These are phyloP conservation scores for Bidens hawaiensis DNA, from an alignment of 140 eudicot genomes.

Conservation along the genomic window DNA sequence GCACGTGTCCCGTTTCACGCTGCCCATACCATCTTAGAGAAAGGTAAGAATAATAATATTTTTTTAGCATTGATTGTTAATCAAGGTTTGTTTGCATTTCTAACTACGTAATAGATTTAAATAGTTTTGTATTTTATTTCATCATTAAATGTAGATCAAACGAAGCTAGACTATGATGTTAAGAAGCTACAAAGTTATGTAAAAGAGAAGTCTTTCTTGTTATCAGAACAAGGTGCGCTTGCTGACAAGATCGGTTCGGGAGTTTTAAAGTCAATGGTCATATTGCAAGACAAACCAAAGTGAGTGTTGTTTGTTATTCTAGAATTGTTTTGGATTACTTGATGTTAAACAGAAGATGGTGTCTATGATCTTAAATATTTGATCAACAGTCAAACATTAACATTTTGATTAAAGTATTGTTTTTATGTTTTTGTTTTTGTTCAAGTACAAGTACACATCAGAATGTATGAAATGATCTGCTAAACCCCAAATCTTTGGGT, in stretches of 20 bases:
- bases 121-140: constrained; percentile 13
- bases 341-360: not conserved
- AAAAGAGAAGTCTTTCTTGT: constrained; percentile 67
- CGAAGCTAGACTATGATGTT: constrained; percentile 56
- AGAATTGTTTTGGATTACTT: not conserved
- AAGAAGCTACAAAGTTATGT: constrained; percentile 74
- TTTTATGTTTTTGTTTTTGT: not conserved
- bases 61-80: no score
- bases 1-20: constrained; percentile 81
- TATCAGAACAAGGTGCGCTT: constrained; percentile 81
- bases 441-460: not conserved
- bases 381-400: not conserved
- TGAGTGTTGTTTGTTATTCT: constrained; percentile 27
- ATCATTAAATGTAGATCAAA: constrained; percentile 59
- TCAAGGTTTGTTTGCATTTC: not conserved
- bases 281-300: constrained; percentile 63
- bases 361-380: not conserved
- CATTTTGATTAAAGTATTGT: not conserved
- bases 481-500: no score
- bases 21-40: constrained; percentile 74
- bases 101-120: not conserved
- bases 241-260: constrained; percentile 89
- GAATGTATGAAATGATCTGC: constrained; percentile 2
- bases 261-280: constrained; percentile 74
- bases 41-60: no score